Percentiles rank a stretch among this genome's conserved stretches.
Evolutionary conservation across 1,139 yeast genomes (phyloP).

Genomic region (Yamadazyma blattariae): DNA sequence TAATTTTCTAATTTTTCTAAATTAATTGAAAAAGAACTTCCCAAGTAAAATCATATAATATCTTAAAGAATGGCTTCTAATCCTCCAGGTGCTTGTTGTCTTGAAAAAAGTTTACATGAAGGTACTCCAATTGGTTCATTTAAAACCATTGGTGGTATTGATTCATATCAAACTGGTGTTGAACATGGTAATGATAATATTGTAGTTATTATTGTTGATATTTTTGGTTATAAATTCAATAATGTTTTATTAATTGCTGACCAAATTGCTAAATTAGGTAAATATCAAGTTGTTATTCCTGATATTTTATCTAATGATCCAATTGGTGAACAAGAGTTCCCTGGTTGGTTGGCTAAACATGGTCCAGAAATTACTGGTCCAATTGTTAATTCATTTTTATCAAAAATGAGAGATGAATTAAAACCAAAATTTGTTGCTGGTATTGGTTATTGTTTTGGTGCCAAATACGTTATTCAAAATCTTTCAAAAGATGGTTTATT

Average conservation of each 20-base stretch:
- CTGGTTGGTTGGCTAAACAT: constrained; percentile 58
- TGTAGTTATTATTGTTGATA: constrained; percentile 65
- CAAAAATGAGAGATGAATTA: constrained; percentile 37
- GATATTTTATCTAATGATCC: constrained; percentile 67
- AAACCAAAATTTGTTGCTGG: constrained; percentile 55
- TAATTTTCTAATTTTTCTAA: too few relatives aligned
- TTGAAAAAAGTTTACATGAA: constrained; percentile 41
- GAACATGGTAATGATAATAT: constrained; percentile 40
- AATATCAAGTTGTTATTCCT: constrained; percentile 67
- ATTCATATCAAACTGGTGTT: constrained; percentile 56
- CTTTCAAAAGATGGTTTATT: constrained; percentile 45
- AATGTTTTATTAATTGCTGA: constrained; percentile 71
- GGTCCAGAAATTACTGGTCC: constrained; percentile 40
- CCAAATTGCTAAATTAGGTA: constrained; percentile 53
- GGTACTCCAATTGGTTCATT: constrained; percentile 49
- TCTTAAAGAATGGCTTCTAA: constrained; percentile 53
- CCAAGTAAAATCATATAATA: too few relatives aligned
- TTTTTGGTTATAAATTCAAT: constrained; percentile 57
- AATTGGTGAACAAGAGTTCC: constrained; percentile 17
- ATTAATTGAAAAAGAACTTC: too few relatives aligned
- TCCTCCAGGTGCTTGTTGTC: constrained; percentile 52
- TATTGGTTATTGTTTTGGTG: constrained; percentile 86
- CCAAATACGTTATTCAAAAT: constrained; percentile 59
- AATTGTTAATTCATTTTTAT: constrained; percentile 41
- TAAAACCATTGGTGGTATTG: constrained; percentile 41